Evolutionary conservation across 2,329 filamentous ascomycete genomes (phyloP).

Genomic region (Phyllosticta paracitricarpa): DNA sequence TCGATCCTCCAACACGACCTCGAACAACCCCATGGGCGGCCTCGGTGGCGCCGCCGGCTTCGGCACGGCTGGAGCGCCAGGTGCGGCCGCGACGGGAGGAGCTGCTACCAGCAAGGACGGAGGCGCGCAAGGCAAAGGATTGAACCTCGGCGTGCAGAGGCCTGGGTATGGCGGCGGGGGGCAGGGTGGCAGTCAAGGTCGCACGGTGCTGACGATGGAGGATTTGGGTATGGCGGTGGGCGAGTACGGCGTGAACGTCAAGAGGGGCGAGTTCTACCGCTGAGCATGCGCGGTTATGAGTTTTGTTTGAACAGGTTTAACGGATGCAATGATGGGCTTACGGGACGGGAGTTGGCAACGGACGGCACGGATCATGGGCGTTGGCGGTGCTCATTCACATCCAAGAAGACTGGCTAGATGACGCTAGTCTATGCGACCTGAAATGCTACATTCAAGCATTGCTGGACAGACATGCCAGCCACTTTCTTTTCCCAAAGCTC

Average conservation of each 20-base stretch:
- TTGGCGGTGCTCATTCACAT: not conserved
- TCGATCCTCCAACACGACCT: conserved; percentile 79
- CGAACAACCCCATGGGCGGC: conserved; percentile 85
- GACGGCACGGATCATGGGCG: not conserved
- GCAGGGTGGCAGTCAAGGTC: conserved; percentile 76
- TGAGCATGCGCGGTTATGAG: conserved; percentile 28
- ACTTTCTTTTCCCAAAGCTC: not conserved
- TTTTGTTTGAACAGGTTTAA: not conserved
- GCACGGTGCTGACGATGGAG: conserved; percentile 96
- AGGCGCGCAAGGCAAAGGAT: conserved; percentile 34
- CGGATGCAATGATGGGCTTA: not conserved
- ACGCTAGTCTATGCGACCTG: not conserved
- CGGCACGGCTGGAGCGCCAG: conserved; percentile 50
- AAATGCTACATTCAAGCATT: not conserved
- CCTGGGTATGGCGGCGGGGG: conserved; percentile 65
- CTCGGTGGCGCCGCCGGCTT: conserved; percentile 67
- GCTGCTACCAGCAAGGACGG: conserved; percentile 38
- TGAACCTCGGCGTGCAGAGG: conserved; percentile 39
- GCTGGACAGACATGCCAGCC: not conserved
- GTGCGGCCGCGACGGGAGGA: conserved; percentile 41
- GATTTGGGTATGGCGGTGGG: conserved; percentile 96
- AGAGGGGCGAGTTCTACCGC: conserved; percentile 93
- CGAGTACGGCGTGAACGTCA: conserved; percentile 96
- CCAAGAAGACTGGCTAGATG: not conserved
- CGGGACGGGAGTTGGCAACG: not conserved